Percentiles rank a stretch among this genome's conserved stretches.
These are phyloP conservation scores for Pseudoneurospora amorphoporcata DNA, from an alignment of 495 filamentous ascomycete species.

Conservation along the genomic window DNA sequence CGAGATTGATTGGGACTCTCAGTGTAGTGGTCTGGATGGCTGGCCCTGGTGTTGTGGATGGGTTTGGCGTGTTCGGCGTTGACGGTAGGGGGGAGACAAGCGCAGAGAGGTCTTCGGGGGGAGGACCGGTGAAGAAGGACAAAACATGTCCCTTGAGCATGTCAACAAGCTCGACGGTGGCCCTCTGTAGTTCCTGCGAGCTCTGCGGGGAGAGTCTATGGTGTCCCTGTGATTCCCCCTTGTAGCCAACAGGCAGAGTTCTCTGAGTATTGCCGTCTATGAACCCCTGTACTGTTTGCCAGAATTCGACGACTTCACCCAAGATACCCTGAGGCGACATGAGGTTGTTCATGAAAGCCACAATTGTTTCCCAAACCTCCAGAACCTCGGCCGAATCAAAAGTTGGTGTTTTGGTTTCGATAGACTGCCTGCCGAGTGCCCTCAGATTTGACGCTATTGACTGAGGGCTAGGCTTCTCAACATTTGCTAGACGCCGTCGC, in stretches of 20 bases:
- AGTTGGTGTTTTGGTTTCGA: slow-evolving; percentile 41
- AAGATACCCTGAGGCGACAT: slow-evolving; percentile 67
- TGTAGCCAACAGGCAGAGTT: slow-evolving; percentile 69
- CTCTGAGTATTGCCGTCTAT: slow-evolving; percentile 78
- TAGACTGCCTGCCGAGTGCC: slow-evolving; percentile 51
- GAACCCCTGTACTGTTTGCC: slow-evolving; percentile 86
- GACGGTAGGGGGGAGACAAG: slow-evolving; percentile 69
- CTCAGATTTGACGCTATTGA: slow-evolving; percentile 63
- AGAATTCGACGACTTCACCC: slow-evolving; percentile 84
- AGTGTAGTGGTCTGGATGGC: slow-evolving; percentile 19
- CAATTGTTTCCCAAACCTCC: slow-evolving; percentile 82
- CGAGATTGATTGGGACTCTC: slow-evolving; percentile 65
- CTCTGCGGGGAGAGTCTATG: slow-evolving; percentile 69
- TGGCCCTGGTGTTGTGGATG: slow-evolving; percentile 29
- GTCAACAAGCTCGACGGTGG: slow-evolving; percentile 67
- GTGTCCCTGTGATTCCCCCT: slow-evolving; percentile 72
- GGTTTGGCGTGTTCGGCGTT: slow-evolving; percentile 58
- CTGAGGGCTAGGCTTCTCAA: slow-evolving; percentile 57
- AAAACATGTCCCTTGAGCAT: slow-evolving; percentile 69
- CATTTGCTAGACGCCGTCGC: slow-evolving; percentile 64
- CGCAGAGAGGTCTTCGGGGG: slow-evolving; percentile 78
- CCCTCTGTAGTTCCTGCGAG: slow-evolving; percentile 61
- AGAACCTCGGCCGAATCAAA: slow-evolving; percentile 68
- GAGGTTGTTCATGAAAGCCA: slow-evolving; percentile 60
- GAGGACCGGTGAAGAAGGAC: slow-evolving; percentile 78